phyloP scores from a whole-genome alignment of 805 yeast genomes.

The Schwanniomyces yamadae region DNA sequence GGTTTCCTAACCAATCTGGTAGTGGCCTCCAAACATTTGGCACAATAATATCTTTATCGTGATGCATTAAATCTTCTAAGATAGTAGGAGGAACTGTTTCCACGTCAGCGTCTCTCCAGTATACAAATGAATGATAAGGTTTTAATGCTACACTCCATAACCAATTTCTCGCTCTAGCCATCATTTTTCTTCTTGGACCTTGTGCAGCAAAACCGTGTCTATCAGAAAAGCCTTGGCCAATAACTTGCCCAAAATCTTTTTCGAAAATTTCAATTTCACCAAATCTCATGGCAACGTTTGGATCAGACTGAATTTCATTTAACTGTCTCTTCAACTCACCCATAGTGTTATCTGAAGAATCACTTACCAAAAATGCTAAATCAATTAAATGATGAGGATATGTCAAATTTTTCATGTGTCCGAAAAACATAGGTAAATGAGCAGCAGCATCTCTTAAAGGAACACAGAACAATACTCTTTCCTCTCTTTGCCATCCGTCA shows the following conservation, averaged over 20 bases:
- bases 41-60: slow-evolving; percentile 86
- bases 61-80: slow-evolving; percentile 89
- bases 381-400: slow-evolving; percentile 88
- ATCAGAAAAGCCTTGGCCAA: slow-evolving; percentile 91
- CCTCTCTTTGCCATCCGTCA: slow-evolving; percentile 77
- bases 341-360: slow-evolving; percentile 86
- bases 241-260: slow-evolving; percentile 89
- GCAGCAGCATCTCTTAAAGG: slow-evolving; percentile 91
- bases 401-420: slow-evolving; percentile 73
- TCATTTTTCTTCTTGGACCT: slow-evolving; percentile 89
- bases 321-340: slow-evolving; percentile 59
- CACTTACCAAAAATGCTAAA: slow-evolving; percentile 81
- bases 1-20: slow-evolving; percentile 82
- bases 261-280: slow-evolving; percentile 86
- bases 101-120: slow-evolving; percentile 98
- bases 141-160: slow-evolving; percentile 77
- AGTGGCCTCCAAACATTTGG: slow-evolving; percentile 93
- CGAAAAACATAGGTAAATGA: slow-evolving; percentile 86
- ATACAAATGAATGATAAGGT: slow-evolving; percentile 94
- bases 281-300: slow-evolving; percentile 61
- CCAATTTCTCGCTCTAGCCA: slow-evolving; percentile 98
- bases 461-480: slow-evolving; percentile 79
- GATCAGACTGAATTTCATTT: slow-evolving; percentile 61
- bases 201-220: slow-evolving; percentile 96
- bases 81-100: slow-evolving; percentile 84